A percentile compares a stretch with the other conserved stretches of the same genome.
phyloP scores from a whole-genome alignment of 352 stramenopile genomes.

The Phytophthora pseudosyringae region DNA sequence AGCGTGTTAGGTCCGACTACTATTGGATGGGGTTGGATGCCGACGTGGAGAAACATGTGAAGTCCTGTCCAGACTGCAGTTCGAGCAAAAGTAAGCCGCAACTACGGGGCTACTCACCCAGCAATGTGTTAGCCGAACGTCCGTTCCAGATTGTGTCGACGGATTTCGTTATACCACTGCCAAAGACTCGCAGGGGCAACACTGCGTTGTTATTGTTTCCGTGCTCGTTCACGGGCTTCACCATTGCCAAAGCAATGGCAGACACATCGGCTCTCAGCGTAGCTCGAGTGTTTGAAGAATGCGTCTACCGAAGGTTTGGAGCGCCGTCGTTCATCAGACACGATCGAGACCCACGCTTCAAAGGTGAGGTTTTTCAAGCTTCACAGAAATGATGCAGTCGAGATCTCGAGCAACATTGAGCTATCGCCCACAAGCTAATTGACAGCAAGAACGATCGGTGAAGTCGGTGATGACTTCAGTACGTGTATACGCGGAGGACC shows the following conservation, averaged over 20 bases:
- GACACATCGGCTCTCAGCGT: background rate
- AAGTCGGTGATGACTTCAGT: background rate
- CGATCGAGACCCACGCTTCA: background rate
- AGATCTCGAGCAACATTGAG: too few species aligned
- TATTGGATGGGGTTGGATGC: slow-evolving; percentile 8
- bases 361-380: background rate
- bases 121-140: too few species aligned
- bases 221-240: background rate
- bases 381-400: too few species aligned
- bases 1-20: background rate
- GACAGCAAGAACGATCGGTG: background rate
- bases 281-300: background rate
- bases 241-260: background rate
- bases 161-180: too few species aligned
- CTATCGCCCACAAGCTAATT: background rate
- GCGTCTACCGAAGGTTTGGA: background rate
- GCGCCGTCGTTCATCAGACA: background rate
- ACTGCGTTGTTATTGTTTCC: background rate
- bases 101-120: too few species aligned
- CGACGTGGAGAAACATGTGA: too few species aligned
- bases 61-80: too few species aligned
- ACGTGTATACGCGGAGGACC: background rate
- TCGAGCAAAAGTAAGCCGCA: too few species aligned
- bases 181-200: background rate
- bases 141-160: too few species aligned